Percentiles rank a stretch among this genome's conserved stretches.
phyloP scores from a whole-genome alignment of 345 rosid species.

The Syzygium jambos region DNA sequence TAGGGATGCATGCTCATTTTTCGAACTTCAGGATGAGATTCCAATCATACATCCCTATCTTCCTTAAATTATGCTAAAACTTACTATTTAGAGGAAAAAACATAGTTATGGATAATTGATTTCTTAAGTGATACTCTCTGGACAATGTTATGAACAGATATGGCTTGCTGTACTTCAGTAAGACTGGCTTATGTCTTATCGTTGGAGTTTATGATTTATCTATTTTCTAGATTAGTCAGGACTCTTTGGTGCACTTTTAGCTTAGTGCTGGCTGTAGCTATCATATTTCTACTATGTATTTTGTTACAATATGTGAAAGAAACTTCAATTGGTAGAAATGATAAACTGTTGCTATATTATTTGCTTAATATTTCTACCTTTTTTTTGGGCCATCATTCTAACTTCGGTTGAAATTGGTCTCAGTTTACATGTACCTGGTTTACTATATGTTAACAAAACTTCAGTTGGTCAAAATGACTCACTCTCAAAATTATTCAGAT shows the following conservation, averaged over 20 bases:
- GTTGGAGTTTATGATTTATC: neutral
- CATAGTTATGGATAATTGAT: neutral
- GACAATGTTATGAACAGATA: neutral
- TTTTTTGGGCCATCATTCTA: neutral
- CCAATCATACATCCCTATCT: neutral
- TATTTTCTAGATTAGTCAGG: neutral
- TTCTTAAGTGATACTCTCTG: neutral
- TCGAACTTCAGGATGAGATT: neutral
- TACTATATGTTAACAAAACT: neutral
- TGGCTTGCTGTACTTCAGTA: neutral
- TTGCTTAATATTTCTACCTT: neutral
- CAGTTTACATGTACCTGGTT: neutral
- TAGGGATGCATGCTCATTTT: neutral
- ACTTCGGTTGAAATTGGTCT: neutral
- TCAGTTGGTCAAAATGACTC: slow-evolving; percentile 1
- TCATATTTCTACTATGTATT: neutral
- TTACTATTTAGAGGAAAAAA: neutral
- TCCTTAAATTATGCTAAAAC: neutral
- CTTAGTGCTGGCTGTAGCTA: neutral
- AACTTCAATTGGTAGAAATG: neutral
- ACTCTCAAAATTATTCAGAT: slow-evolving; percentile 30
- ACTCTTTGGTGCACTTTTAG: neutral
- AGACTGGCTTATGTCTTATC: neutral
- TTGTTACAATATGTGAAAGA: neutral
- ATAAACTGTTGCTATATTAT: neutral